Evolutionary conservation across 768 basidiomycete genomes (phyloP).

Genomic region (Udeniomyces megalosporus): DNA sequence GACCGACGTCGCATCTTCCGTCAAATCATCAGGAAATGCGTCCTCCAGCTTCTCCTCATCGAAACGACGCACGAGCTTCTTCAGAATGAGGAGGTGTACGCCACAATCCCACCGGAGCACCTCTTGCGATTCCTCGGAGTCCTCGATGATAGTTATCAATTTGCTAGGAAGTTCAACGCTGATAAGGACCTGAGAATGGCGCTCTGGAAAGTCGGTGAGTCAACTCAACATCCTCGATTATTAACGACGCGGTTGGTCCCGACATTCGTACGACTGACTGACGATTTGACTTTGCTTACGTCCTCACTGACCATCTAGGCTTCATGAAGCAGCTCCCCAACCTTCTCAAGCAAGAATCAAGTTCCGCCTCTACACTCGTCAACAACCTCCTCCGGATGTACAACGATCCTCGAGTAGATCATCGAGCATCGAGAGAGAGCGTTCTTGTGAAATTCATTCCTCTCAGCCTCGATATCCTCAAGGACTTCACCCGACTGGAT

Average conservation of each 20-base stretch:
- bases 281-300: background rate
- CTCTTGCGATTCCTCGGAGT: slow-evolving; percentile 86
- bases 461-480: slow-evolving; percentile 69
- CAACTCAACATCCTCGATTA: background rate
- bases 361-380: slow-evolving; percentile 84
- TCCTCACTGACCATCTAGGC: slow-evolving; percentile 46
- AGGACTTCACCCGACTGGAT: slow-evolving; percentile 78
- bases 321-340: slow-evolving; percentile 99
- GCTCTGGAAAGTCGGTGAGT: slow-evolving; percentile 97
- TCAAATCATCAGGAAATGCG: slow-evolving; percentile 99
- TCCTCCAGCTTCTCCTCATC: slow-evolving; percentile 84
- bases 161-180: slow-evolving; percentile 92
- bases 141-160: slow-evolving; percentile 92
- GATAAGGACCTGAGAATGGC: slow-evolving; percentile 93
- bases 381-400: slow-evolving; percentile 88
- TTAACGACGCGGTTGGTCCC: no score
- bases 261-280: no score
- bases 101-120: slow-evolving; percentile 83
- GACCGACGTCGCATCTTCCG: slow-evolving; percentile 80
- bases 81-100: slow-evolving; percentile 79
- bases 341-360: slow-evolving; percentile 92
- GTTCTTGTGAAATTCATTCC: slow-evolving; percentile 51
- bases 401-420: slow-evolving; percentile 71
- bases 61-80: slow-evolving; percentile 93
- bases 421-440: slow-evolving; percentile 40